These are phyloP conservation scores for Citrus maxima DNA, from an alignment of 345 rosid species.

Conservation along the genomic window DNA sequence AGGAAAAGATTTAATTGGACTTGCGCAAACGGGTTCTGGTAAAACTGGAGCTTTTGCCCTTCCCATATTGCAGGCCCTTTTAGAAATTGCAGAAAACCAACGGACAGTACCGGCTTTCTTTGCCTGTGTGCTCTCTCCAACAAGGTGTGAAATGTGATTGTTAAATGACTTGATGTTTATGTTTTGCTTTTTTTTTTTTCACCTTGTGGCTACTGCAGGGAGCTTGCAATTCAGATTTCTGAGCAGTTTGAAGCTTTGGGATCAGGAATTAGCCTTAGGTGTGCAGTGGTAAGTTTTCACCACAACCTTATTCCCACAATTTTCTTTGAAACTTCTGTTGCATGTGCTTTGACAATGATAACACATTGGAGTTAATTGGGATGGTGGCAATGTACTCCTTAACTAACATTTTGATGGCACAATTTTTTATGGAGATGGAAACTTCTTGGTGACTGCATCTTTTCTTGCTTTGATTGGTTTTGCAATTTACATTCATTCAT, in stretches of 20 bases:
- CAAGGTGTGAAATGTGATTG: slow-evolving; percentile 42
- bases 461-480: neutral
- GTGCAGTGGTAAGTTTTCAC: slow-evolving; percentile 73
- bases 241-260: slow-evolving; percentile 96
- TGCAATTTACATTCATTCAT: neutral
- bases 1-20: slow-evolving; percentile 93
- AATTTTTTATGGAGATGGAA: neutral
- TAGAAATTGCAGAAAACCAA: slow-evolving; percentile 50
- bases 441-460: neutral
- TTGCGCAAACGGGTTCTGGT: slow-evolving; percentile 94
- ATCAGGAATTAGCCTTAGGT: slow-evolving; percentile 66
- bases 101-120: slow-evolving; percentile 71
- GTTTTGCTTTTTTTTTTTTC: neutral
- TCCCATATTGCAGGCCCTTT: slow-evolving; percentile 79
- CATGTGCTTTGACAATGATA: neutral
- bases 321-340: neutral
- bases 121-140: slow-evolving; percentile 89
- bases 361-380: neutral
- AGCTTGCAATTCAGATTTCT: slow-evolving; percentile 92
- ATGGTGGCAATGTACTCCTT: neutral
- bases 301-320: neutral
- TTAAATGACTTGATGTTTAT: neutral
- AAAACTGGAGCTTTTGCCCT: slow-evolving; percentile 96
- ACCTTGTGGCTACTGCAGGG: slow-evolving; percentile 39
- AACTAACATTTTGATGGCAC: neutral